Conservation (phyloP, 805 yeast species). For the Millerozyma acaciae region DNA sequence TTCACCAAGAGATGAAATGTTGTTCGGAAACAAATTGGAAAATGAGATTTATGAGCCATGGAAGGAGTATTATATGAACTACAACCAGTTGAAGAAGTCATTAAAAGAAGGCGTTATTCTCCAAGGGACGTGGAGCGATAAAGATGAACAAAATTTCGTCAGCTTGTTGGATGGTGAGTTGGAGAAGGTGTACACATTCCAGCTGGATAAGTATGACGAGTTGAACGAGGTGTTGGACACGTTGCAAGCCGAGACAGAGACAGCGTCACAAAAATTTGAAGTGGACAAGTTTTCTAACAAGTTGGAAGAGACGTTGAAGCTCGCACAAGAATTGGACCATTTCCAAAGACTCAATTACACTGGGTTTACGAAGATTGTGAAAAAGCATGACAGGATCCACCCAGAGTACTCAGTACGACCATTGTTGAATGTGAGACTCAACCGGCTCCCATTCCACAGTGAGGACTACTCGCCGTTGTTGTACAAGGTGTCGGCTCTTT, state of each 20-base stretch:
- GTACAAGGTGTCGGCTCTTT: slow-evolving; percentile 75
- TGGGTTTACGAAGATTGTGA: slow-evolving; percentile 90
- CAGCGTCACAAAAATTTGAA: slow-evolving; percentile 42
- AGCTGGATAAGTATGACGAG: slow-evolving; percentile 60
- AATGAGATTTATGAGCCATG: slow-evolving; percentile 85
- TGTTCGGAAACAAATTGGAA: slow-evolving; percentile 80
- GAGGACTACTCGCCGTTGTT: slow-evolving; percentile 93
- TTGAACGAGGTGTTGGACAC: slow-evolving; percentile 60
- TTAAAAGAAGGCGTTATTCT: slow-evolving; percentile 62
- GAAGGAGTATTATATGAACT: slow-evolving; percentile 69
- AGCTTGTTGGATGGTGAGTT: slow-evolving; percentile 62
- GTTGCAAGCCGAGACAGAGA: slow-evolving; percentile 58
- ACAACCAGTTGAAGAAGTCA: slow-evolving; percentile 60
- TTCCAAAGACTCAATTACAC: slow-evolving; percentile 91
- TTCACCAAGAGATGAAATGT: slow-evolving; percentile 46
- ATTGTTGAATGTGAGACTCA: slow-evolving; percentile 79
- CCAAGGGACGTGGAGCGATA: slow-evolving; percentile 57
- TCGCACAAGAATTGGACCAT: slow-evolving; percentile 82
- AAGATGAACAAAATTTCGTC: slow-evolving; percentile 69
- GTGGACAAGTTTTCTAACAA: slow-evolving; percentile 58
- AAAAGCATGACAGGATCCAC: slow-evolving; percentile 92
- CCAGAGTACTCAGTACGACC: slow-evolving; percentile 87
- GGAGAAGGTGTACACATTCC: slow-evolving; percentile 76
- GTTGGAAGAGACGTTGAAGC: slow-evolving; percentile 68
- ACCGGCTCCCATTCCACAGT: slow-evolving; percentile 83